Evolutionary conservation across 495 filamentous ascomycete species (phyloP), one percentile per base, ranked within the genome.

Genomic region (Annulohypoxylon nitens): DNA sequence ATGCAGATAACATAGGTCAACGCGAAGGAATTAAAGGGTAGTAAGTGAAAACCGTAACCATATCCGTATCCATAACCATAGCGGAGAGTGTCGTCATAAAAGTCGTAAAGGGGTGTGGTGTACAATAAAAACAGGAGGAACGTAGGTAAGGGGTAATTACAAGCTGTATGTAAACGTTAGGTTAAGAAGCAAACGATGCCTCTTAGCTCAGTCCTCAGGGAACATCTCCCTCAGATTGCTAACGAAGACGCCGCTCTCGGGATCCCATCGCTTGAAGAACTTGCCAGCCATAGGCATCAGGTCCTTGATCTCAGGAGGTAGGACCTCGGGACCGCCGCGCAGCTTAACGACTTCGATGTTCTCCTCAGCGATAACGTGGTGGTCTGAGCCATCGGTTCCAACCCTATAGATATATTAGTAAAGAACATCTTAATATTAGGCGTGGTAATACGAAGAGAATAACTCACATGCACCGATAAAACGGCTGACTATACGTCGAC

Each of bases 261-360:
- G 72, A 79, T 97, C 93, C 88, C 93, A 98, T 18, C 95, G 85
- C 81, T 94, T 97, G 76, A 98, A 98, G 80, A 92, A 91, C 75
- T 90, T 91, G 10, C 96, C 96, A 2, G 94, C 94, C 69, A 95
- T 83, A 57, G 82, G 82, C 70, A 91, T 85, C 59, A 97, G 81
- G 3, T 83, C 82, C 10, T 81, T 74, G 62, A 79, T 77, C 64
- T 79, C 75, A 6, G 75, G 37, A 0, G 77, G 77, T 0, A 79
- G 59, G 23, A 72, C 77, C 0, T 89, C 72, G 69, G 84, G 45
- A 71, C 80, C 60, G 7, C 71, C 76, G 39, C 81, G 81, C 45
- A 88, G 82, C 2, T 83, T 78, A 47, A 93, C 81, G 23, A 90
- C 84, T 62, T 89, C 85, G 57, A 97, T 92, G 73, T 96, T 98